phyloP scores from a whole-genome alignment of 371 early-diverging fungal genomes.

The Saksenaea vasiformis region DNA sequence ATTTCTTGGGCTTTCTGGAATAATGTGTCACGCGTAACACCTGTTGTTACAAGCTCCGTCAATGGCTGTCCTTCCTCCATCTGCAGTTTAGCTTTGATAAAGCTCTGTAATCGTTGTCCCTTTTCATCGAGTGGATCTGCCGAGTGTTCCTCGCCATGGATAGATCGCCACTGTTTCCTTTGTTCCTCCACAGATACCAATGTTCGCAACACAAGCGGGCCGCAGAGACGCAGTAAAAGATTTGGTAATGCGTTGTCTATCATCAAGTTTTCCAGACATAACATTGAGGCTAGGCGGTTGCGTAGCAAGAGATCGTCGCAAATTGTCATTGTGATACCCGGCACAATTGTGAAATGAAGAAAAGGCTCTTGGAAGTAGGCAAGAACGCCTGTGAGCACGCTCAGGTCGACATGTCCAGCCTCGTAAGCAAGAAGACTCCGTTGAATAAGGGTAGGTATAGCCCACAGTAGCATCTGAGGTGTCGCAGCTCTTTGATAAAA shows the following conservation, averaged over 20 bases:
- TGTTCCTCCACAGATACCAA: slow-evolving; percentile 15
- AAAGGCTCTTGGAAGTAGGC: slow-evolving; percentile 38
- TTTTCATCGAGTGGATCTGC: neutral
- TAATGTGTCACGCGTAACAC: slow-evolving; percentile 32
- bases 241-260: slow-evolving; percentile 17
- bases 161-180: slow-evolving; percentile 10
- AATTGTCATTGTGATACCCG: slow-evolving; percentile 20
- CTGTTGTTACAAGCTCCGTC: slow-evolving; percentile 33
- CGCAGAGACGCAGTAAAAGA: slow-evolving; percentile 20
- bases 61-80: slow-evolving; percentile 20
- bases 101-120: neutral
- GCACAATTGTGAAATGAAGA: slow-evolving; percentile 32
- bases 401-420: slow-evolving; percentile 20
- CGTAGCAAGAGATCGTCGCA: slow-evolving; percentile 36
- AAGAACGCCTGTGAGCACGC: slow-evolving; percentile 25
- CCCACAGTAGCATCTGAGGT: slow-evolving; percentile 30
- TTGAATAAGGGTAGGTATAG: slow-evolving; percentile 38
- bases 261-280: slow-evolving; percentile 20
- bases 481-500: slow-evolving; percentile 14
- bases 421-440: slow-evolving; percentile 27
- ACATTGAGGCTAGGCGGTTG: slow-evolving; percentile 18
- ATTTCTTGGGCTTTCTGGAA: slow-evolving; percentile 42
- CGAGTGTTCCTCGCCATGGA: neutral
- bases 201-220: slow-evolving; percentile 16
- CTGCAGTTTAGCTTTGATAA: slow-evolving; percentile 15